Conservation (phyloP, 1,284 basidiomycete species). For the Sanghuangporus baumii region DNA sequence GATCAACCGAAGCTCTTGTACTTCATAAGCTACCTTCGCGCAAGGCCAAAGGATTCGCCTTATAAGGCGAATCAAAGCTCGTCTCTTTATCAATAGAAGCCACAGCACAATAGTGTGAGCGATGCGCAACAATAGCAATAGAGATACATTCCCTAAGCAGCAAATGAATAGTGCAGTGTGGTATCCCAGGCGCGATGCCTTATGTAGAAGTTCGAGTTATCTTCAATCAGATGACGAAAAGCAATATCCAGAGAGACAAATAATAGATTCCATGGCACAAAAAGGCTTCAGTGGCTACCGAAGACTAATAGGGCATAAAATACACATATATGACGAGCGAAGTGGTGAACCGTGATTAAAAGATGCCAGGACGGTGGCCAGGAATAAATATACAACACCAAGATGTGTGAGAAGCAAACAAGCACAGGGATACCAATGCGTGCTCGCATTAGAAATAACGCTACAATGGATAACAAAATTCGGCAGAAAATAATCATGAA, state of each 20-base stretch:
- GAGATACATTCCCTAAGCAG: background rate
- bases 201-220: too few species aligned
- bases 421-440: too few species aligned
- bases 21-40: background rate
- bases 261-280: too few species aligned
- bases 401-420: background rate
- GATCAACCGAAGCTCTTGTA: background rate
- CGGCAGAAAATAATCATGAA: background rate
- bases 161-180: background rate
- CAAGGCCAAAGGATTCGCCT: background rate
- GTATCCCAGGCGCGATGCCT: too few species aligned
- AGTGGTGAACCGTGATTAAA: background rate
- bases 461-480: background rate
- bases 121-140: background rate
- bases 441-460: background rate
- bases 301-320: too few species aligned
- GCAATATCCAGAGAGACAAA: too few species aligned
- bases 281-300: too few species aligned
- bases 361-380: background rate
- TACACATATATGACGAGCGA: too few species aligned
- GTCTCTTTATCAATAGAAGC: background rate
- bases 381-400: background rate
- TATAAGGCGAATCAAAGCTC: slow-evolving; percentile 1
- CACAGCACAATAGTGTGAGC: background rate
- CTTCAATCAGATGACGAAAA: too few species aligned